phyloP scores from a whole-genome alignment of 441 rosid species.

The Eruca vesicaria region DNA sequence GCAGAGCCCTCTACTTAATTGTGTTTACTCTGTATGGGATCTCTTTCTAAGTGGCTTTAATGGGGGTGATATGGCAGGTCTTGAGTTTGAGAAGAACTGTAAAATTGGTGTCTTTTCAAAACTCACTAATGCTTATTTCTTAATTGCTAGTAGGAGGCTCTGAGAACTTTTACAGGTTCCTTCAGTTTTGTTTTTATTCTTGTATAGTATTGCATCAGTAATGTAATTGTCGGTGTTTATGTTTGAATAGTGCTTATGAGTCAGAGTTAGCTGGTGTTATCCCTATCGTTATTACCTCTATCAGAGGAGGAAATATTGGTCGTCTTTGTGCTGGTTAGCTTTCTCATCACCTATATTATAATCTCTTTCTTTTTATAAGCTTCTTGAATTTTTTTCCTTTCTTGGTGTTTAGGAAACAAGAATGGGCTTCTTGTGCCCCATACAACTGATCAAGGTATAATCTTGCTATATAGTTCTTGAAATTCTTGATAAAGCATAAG shows the following conservation, averaged over 20 bases:
- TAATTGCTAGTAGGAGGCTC: conserved; percentile 90
- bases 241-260: conserved; percentile 63
- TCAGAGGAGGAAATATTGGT: conserved; percentile 83
- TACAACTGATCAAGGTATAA: conserved; percentile 88
- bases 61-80: conserved; percentile 43
- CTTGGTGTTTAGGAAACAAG: conserved; percentile 56
- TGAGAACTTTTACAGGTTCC: conserved; percentile 81
- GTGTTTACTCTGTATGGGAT: background rate
- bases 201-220: background rate
- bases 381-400: background rate
- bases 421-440: conserved; percentile 95
- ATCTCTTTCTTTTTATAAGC: background rate
- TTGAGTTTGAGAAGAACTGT: conserved; percentile 86
- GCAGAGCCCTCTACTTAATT: background rate
- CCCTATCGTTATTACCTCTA: conserved; percentile 85
- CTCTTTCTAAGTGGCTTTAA: background rate
- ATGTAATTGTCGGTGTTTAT: background rate
- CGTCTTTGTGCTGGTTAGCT: conserved; percentile 79
- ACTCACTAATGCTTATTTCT: conserved; percentile 91
- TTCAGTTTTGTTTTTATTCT: background rate
- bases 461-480: background rate
- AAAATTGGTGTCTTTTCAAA: conserved; percentile 92
- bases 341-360: background rate
- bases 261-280: conserved; percentile 72
- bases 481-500: background rate